Evolutionary conservation across 2,329 filamentous ascomycete genomes (phyloP).

Genomic region (Leptographium wingfieldii): DNA sequence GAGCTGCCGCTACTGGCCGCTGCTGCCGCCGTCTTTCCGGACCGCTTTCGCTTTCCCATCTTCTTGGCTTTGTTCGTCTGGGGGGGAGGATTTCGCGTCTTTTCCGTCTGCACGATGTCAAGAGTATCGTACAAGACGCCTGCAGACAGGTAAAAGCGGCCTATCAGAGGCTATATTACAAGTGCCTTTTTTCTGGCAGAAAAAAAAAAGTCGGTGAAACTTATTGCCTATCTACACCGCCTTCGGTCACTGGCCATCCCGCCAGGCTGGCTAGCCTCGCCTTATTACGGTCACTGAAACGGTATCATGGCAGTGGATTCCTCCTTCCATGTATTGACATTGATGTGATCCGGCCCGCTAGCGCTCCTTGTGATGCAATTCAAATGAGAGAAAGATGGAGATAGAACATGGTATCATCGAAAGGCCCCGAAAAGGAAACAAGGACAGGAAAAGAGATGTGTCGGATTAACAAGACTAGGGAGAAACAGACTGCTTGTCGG

Average conservation of each 20-base stretch:
- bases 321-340: neutral
- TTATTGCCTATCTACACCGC: neutral
- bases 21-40: neutral
- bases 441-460: neutral
- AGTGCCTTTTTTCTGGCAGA: neutral
- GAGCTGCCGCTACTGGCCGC: neutral
- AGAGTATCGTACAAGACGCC: neutral
- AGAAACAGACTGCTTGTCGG: neutral
- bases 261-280: neutral
- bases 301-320: neutral
- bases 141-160: neutral
- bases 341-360: neutral
- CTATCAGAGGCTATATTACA: neutral
- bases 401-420: neutral
- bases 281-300: neutral
- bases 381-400: neutral
- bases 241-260: neutral
- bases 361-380: neutral
- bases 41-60: conserved; percentile 12
- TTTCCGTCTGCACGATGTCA: neutral
- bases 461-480: neutral
- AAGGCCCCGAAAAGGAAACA: neutral
- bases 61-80: neutral
- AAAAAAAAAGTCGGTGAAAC: conserved; percentile 4
- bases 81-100: neutral